A percentile compares a stretch with the other conserved stretches of the same genome.
These are phyloP conservation scores for Hypoxylon fragiforme DNA, from an alignment of 495 filamentous ascomycete species.

Conservation along the genomic window DNA sequence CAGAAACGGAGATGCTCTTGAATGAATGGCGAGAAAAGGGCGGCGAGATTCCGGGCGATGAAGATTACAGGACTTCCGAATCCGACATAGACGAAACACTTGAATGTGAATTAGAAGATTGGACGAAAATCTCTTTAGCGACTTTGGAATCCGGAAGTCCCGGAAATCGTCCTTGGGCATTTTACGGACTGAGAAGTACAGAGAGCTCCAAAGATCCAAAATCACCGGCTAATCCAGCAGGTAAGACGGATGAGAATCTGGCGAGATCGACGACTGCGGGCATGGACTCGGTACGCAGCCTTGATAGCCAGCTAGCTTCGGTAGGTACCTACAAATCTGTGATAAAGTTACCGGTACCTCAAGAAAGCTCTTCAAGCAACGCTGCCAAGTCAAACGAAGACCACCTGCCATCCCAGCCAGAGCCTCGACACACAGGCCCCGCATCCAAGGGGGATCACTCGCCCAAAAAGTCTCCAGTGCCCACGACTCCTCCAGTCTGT, in stretches of 20 bases:
- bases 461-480: too few relatives aligned
- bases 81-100: constrained; percentile 19
- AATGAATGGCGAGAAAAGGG: constrained; percentile 16
- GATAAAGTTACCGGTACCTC: neutral
- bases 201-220: neutral
- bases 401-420: too few relatives aligned
- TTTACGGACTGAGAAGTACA: constrained; percentile 23
- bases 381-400: neutral
- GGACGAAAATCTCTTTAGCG: neutral
- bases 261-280: neutral
- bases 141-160: neutral
- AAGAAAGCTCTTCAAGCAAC: neutral
- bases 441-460: too few relatives aligned
- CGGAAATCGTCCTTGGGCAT: constrained; percentile 26
- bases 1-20: constrained; percentile 21
- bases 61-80: constrained; percentile 26
- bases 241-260: neutral
- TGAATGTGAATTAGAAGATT: constrained; percentile 17
- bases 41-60: constrained; percentile 30
- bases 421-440: too few relatives aligned
- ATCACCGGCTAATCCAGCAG: too few relatives aligned
- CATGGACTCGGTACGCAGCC: constrained; percentile 10
- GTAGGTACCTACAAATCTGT: neutral
- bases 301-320: neutral
- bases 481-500: too few relatives aligned